phyloP scores from a whole-genome alignment of 2,329 filamentous ascomycete genomes.

The Aspergillus fructus region DNA sequence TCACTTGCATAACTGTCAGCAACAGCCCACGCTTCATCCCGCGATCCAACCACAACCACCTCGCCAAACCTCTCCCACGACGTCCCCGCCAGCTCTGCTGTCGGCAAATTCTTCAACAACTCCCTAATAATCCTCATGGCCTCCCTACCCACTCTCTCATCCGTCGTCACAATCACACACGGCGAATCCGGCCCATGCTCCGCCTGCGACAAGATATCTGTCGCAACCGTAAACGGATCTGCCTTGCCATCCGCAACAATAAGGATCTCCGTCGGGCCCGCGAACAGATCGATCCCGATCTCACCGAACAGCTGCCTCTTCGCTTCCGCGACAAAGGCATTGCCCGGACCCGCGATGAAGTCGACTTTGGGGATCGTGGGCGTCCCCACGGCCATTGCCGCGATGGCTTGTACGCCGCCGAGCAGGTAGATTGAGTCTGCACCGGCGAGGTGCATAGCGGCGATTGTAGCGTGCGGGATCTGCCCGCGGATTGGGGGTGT shows the following conservation, averaged over 20 bases:
- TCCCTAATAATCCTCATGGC: slow-evolving; percentile 40
- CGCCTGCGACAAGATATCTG: slow-evolving; percentile 50
- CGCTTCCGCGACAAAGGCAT: slow-evolving; percentile 56
- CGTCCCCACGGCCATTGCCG: slow-evolving; percentile 54
- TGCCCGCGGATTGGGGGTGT: slow-evolving; percentile 53
- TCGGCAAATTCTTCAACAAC: slow-evolving; percentile 44
- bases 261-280: slow-evolving; percentile 55
- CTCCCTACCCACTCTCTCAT: slow-evolving; percentile 38
- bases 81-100: slow-evolving; percentile 43
- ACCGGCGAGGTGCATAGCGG: slow-evolving; percentile 52
- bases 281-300: slow-evolving; percentile 56
- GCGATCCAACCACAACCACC: slow-evolving; percentile 42
- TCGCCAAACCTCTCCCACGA: slow-evolving; percentile 51
- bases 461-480: slow-evolving; percentile 51
- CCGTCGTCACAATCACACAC: slow-evolving; percentile 52
- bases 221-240: slow-evolving; percentile 48
- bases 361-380: slow-evolving; percentile 51
- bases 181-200: slow-evolving; percentile 56
- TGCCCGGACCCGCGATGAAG: slow-evolving; percentile 55
- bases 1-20: slow-evolving; percentile 52
- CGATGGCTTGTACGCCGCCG: slow-evolving; percentile 54
- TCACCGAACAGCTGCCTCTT: slow-evolving; percentile 56
- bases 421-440: slow-evolving; percentile 54
- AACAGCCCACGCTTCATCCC: slow-evolving; percentile 46
- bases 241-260: slow-evolving; percentile 51